These are phyloP conservation scores for Mycena indigotica DNA, from an alignment of 768 basidiomycete genomes.

Conservation along the genomic window DNA sequence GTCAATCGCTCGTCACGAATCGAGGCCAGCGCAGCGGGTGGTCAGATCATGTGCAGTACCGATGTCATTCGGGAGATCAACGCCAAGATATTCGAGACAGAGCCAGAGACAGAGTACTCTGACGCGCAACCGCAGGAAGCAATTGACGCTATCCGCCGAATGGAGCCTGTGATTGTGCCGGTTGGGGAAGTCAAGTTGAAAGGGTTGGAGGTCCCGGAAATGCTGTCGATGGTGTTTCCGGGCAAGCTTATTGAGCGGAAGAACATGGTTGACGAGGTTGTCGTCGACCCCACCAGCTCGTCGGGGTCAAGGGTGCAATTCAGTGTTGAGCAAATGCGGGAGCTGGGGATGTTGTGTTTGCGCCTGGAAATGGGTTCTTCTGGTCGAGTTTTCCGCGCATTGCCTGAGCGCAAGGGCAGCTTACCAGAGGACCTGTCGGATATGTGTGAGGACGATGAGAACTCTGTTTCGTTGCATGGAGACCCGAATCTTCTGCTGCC, in stretches of 20 bases:
- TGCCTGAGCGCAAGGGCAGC: too few relatives aligned
- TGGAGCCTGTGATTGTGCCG: constrained; percentile 70
- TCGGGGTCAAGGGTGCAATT: constrained; percentile 61
- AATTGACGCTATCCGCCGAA: constrained; percentile 72
- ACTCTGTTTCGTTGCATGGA: constrained; percentile 49
- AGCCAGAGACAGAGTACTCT: constrained; percentile 63
- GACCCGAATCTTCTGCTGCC: constrained; percentile 71
- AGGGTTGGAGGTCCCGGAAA: constrained; percentile 90
- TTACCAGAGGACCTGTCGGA: neutral
- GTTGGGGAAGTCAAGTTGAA: constrained; percentile 93
- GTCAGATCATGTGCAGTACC: constrained; percentile 89
- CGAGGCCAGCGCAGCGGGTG: constrained; percentile 79
- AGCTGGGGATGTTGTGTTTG: constrained; percentile 72
- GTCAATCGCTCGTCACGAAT: constrained; percentile 93
- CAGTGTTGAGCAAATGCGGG: constrained; percentile 72
- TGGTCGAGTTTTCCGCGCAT: constrained; percentile 22
- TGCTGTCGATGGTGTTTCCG: constrained; percentile 84
- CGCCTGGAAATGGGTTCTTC: constrained; percentile 78
- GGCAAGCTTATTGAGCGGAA: constrained; percentile 70
- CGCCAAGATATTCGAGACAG: constrained; percentile 57
- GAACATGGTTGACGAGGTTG: constrained; percentile 48
- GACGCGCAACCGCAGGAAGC: constrained; percentile 57
- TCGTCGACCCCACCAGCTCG: constrained; percentile 30
- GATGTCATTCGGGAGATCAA: constrained; percentile 85
- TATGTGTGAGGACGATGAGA: constrained; percentile 28